phyloP scores from a whole-genome alignment of 179 eudicot species.

The Beta corolliflora region DNA sequence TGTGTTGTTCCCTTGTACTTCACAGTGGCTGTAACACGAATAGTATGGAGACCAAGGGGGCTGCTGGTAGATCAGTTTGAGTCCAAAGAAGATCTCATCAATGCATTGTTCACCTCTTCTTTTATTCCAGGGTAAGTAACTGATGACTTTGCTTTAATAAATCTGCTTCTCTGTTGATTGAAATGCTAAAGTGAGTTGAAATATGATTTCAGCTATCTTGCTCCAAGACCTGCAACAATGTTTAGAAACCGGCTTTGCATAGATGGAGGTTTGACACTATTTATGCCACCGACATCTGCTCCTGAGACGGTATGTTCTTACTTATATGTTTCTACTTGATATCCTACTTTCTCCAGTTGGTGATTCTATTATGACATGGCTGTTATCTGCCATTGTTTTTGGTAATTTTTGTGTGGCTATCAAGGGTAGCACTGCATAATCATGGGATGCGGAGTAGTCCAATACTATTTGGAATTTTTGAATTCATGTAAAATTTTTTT shows the following conservation, averaged over 20 bases:
- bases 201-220: conserved; percentile 76
- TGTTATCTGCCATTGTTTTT: conserved; percentile 2
- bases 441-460: not conserved
- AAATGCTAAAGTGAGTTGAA: conserved; percentile 15
- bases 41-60: conserved; percentile 96
- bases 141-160: not conserved
- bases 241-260: conserved; percentile 88
- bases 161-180: conserved; percentile 5
- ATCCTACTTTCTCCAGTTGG: not conserved
- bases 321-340: conserved; percentile 19
- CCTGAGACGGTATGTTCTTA: conserved; percentile 64
- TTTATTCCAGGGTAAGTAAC: conserved; percentile 85
- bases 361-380: not conserved
- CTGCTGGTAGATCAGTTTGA: conserved; percentile 91
- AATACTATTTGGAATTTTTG: not conserved
- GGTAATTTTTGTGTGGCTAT: conserved; percentile 8
- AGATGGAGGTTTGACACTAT: conserved; percentile 96
- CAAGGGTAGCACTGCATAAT: not conserved
- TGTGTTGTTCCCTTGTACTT: conserved; percentile 23
- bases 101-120: conserved; percentile 93
- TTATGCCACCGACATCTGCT: conserved; percentile 99
- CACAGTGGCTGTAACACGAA: conserved; percentile 92
- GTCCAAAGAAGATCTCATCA: conserved; percentile 93
- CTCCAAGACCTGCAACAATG: conserved; percentile 94
- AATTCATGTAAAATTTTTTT: not conserved